phyloP scores from a whole-genome alignment of 75 land plant species.

The Selaginella tamariscina region DNA sequence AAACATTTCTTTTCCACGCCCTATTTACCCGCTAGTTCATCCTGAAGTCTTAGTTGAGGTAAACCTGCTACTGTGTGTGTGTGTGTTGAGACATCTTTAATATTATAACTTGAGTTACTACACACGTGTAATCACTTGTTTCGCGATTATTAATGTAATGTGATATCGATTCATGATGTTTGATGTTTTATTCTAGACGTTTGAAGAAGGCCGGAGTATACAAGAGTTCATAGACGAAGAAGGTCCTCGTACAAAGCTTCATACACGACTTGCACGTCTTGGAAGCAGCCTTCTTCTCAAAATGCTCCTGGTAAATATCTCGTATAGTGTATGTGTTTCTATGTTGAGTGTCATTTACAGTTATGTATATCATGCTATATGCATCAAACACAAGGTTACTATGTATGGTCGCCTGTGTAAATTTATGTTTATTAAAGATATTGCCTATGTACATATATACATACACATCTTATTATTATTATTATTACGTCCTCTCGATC shows the following conservation, averaged over 20 bases:
- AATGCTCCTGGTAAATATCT: constrained; percentile 37
- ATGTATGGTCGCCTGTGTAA: too few species aligned
- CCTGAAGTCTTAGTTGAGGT: constrained; percentile 33
- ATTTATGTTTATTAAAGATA: too few species aligned
- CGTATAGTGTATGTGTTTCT: too few species aligned
- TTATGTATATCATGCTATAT: too few species aligned
- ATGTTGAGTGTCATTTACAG: too few species aligned
- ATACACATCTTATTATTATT: too few species aligned
- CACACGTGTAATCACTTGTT: background rate
- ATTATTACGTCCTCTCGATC: too few species aligned
- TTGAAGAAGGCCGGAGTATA: constrained; percentile 32
- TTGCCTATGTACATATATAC: too few species aligned
- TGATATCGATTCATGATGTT: constrained; percentile 8
- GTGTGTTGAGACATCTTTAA: background rate
- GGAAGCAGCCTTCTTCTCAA: constrained; percentile 27
- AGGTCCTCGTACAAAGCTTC: constrained; percentile 10
- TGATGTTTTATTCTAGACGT: constrained; percentile 19
- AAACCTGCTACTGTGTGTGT: background rate
- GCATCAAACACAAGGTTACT: too few species aligned
- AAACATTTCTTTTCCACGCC: constrained; percentile 27
- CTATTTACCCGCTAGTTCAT: constrained; percentile 34
- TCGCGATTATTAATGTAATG: background rate
- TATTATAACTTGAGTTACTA: background rate
- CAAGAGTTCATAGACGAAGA: constrained; percentile 20
- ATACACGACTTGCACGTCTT: constrained; percentile 22